phyloP scores from a whole-genome alignment of 345 rosid species.

The Trapa incisa region DNA sequence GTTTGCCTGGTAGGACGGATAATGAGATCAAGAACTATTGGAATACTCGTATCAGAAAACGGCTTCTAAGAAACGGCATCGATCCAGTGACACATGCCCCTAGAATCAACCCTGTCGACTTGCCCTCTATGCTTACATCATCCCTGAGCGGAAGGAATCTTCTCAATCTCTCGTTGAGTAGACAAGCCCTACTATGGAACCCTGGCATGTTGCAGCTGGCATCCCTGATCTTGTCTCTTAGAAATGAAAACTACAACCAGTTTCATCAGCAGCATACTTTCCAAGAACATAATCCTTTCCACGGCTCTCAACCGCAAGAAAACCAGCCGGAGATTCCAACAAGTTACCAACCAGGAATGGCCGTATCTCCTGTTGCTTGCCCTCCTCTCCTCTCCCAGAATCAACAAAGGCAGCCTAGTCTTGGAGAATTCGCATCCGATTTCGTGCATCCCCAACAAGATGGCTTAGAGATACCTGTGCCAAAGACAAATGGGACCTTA shows the following conservation, averaged over 20 bases:
- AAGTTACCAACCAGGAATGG: conserved; percentile 14
- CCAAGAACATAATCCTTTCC: conserved; percentile 26
- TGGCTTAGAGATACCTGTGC: conserved; percentile 6
- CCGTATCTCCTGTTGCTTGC: conserved; percentile 9
- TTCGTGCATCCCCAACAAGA: conserved; percentile 16
- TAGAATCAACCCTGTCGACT: conserved; percentile 58
- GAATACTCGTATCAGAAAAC: conserved; percentile 85
- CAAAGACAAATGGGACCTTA: conserved; percentile 8
- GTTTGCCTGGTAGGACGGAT: conserved; percentile 95
- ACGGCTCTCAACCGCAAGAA: conserved; percentile 13
- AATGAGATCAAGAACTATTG: conserved; percentile 92
- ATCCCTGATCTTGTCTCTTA: conserved; percentile 27
- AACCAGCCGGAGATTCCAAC: conserved; percentile 12
- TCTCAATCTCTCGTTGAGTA: conserved; percentile 28
- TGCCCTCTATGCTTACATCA: conserved; percentile 54
- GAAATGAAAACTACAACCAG: conserved; percentile 38
- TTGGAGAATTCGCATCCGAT: conserved; percentile 12
- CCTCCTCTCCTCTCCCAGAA: conserved; percentile 15
- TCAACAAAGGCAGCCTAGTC: conserved; percentile 16
- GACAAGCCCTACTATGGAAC: conserved; percentile 33
- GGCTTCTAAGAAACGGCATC: conserved; percentile 74
- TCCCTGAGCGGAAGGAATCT: conserved; percentile 32
- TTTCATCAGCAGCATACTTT: conserved; percentile 8
- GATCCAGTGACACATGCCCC: conserved; percentile 93
- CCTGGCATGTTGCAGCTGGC: conserved; percentile 32